These are phyloP conservation scores for Fraxinus nigra DNA, from an alignment of 305 asterid genomes.

Conservation along the genomic window DNA sequence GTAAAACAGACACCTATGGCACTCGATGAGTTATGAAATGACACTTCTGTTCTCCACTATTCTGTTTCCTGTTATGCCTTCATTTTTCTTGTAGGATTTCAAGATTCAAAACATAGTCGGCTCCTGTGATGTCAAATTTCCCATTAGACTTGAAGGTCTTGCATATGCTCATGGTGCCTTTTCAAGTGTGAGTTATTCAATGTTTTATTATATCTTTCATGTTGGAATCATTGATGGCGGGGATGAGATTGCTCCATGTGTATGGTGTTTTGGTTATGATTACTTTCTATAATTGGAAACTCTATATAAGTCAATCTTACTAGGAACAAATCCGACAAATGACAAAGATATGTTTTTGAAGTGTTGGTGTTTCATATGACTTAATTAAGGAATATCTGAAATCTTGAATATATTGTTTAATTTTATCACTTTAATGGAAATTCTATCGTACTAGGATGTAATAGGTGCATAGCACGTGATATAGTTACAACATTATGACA, in stretches of 20 bases:
- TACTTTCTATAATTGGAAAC: not conserved
- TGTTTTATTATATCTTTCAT: not conserved
- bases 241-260: not conserved
- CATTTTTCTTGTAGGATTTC: conserved; percentile 47
- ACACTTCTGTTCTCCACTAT: not conserved
- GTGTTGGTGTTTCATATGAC: not conserved
- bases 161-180: conserved; percentile 81
- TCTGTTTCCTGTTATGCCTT: not conserved
- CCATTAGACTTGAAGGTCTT: conserved; percentile 77
- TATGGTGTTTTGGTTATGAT: not conserved
- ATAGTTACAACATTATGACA: not conserved
- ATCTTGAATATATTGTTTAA: not conserved
- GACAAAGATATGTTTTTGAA: not conserved
- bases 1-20: not conserved
- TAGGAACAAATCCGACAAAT: not conserved
- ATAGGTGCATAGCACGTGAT: not conserved
- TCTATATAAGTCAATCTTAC: not conserved
- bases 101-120: conserved; percentile 85
- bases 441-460: not conserved
- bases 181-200: conserved; percentile 62
- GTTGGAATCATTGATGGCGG: not conserved
- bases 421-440: not conserved
- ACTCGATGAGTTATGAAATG: conserved; percentile 4
- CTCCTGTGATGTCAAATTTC: conserved; percentile 80
- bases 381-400: not conserved